Base-by-base conservation (phyloP, 352 stramenopile species). In the Aphanomyces cochlioides region DNA sequence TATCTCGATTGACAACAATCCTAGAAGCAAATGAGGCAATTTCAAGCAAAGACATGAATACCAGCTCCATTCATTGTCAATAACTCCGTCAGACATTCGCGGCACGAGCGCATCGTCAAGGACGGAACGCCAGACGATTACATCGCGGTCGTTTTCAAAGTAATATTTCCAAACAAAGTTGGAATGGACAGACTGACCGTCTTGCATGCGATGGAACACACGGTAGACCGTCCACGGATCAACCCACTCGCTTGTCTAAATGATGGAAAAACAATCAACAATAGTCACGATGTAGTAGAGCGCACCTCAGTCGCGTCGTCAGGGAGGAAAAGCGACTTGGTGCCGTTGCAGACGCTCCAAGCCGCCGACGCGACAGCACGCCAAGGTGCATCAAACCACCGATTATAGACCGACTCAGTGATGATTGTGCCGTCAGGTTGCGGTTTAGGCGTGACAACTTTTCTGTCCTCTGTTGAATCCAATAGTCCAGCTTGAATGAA, bases 111-210 rank as follows among this genome's bases (percentile, higher is more conserved):
- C 58, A 41, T 66, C 58, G 7, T 66, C 13, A 17, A 66, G 36
- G 5, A 66, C 58, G 1, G 37, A 38, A 7, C 58, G 58, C 58
- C 58, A 66, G n/a, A 66, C 58, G 39, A 66, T 34, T 1, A 66
- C 37, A 47, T 66, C 13, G 19, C 59, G 39, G 6, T 41, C 17
- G 7, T 66, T 41, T 21, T 66, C 57, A 3, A 2, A 28, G 41
- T 56, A 56, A 3, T 37, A 34, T 40, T 67, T 54, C 13, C 38
- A 56, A 17, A 66, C 39, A n/a, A 38, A 12, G 58, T 66, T 66
- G 15, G 58, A 47, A n/a, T 66, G 39, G n/a, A n/a, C n/a, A n/a
- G n/a, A n/a, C n/a, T n/a, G n/a, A n/a, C n/a, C n/a, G n/a, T n/a
- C n/a, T n/a, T n/a, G n/a, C n/a, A n/a, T n/a, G n/a, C n/a, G 8